Evolutionary conservation across 495 filamentous ascomycete species (phyloP).

Genomic region (Talaromyces wortmannii): DNA sequence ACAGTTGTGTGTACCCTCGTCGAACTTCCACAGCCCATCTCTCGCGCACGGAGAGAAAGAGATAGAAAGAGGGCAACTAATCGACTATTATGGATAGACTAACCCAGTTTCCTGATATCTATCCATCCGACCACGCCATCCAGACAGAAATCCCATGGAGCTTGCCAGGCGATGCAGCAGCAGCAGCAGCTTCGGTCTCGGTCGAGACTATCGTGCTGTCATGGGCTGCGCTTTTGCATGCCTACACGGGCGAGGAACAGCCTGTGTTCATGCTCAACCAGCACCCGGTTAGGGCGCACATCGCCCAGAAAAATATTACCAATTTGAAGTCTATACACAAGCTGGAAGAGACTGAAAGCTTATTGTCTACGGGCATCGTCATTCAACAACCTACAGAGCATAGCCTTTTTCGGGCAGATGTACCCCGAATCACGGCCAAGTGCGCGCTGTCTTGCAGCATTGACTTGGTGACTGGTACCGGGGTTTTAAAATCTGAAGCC

Average conservation of each 20-base stretch:
- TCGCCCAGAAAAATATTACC: slow-evolving; percentile 15
- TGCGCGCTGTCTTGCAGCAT: slow-evolving; percentile 14
- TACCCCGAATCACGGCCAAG: slow-evolving; percentile 12
- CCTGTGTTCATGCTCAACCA: slow-evolving; percentile 28
- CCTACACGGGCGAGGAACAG: slow-evolving; percentile 25
- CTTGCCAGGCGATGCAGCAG: not conserved
- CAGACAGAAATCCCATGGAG: slow-evolving; percentile 12
- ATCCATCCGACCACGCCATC: slow-evolving; percentile 5
- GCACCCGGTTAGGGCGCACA: slow-evolving; percentile 23
- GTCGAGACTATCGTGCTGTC: slow-evolving; percentile 21
- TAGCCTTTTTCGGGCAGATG: not conserved
- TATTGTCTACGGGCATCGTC: not conserved
- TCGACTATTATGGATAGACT: slow-evolving; percentile 26
- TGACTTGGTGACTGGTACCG: slow-evolving; percentile 12
- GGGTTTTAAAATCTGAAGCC: slow-evolving; percentile 13
- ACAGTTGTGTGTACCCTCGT: not conserved
- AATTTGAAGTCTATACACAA: slow-evolving; percentile 8
- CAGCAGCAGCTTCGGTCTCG: slow-evolving; percentile 7
- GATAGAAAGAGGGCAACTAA: slow-evolving; percentile 64
- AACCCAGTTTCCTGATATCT: slow-evolving; percentile 14
- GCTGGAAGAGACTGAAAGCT: not conserved
- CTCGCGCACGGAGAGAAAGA: not conserved
- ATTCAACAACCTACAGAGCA: not conserved
- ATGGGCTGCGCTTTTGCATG: slow-evolving; percentile 32
- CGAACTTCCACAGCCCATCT: not conserved